Evolutionary conservation across 2,329 filamentous ascomycete genomes (phyloP).

Genomic region (Thelonectria olida): DNA sequence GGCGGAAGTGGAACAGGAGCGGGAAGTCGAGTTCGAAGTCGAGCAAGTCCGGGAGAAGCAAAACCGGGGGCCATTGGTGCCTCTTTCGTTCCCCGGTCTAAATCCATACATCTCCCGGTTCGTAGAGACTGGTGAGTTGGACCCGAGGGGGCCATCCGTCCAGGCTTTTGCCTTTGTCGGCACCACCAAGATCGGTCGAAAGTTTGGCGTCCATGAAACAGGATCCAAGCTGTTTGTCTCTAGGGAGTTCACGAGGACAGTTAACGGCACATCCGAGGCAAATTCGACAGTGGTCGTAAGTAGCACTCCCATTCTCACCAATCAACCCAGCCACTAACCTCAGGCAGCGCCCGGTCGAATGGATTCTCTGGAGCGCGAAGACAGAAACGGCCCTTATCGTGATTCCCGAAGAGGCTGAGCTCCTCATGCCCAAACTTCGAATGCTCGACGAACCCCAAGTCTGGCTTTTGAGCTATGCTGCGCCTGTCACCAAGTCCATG

Average conservation of each 20-base stretch:
- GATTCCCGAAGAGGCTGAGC: constrained; percentile 71
- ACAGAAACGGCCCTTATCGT: constrained; percentile 63
- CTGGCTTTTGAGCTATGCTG: constrained; percentile 63
- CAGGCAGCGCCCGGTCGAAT: constrained; percentile 61
- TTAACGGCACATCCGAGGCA: background rate
- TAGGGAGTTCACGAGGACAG: constrained; percentile 23
- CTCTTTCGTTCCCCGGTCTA: constrained; percentile 56
- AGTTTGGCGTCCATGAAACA: constrained; percentile 40
- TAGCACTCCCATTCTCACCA: constrained; percentile 4
- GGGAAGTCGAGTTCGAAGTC: constrained; percentile 67
- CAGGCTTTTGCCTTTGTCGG: constrained; percentile 44
- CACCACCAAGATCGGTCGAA: constrained; percentile 46
- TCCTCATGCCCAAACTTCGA: constrained; percentile 57
- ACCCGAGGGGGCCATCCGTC: constrained; percentile 40
- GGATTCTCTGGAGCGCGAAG: constrained; percentile 65
- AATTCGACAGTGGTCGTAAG: background rate
- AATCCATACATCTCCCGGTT: constrained; percentile 53
- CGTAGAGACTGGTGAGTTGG: background rate
- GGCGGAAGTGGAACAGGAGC: constrained; percentile 68
- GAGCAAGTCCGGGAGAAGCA: constrained; percentile 66
- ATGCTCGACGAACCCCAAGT: background rate
- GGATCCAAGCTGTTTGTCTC: constrained; percentile 45
- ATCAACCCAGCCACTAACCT: constrained; percentile 27
- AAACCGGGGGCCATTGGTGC: constrained; percentile 50
- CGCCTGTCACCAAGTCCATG: constrained; percentile 70